Conservation (phyloP, 805 yeast species). For the Hagleromyces aurorensis region DNA sequence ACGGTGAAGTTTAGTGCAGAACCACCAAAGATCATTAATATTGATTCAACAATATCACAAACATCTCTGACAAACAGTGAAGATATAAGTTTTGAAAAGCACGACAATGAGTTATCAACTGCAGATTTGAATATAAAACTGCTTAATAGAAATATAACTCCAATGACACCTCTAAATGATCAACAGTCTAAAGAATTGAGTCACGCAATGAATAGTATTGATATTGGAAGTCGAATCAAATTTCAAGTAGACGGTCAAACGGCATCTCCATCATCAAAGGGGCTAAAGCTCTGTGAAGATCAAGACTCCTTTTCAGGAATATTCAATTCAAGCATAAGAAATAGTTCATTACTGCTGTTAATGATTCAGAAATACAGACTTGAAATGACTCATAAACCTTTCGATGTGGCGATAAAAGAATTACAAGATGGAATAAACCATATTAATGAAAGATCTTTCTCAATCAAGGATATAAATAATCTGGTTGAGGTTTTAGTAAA, state of each 20-base stretch:
- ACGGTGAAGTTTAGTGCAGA: constrained; percentile 23
- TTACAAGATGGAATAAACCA: constrained; percentile 17
- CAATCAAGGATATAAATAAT: constrained; percentile 22
- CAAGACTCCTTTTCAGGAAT: constrained; percentile 10
- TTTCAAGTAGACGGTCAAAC: too few species aligned
- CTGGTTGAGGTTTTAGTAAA: constrained; percentile 16
- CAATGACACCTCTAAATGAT: constrained; percentile 10
- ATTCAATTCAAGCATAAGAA: constrained; percentile 10
- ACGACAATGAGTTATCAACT: constrained; percentile 3
- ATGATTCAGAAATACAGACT: too few species aligned
- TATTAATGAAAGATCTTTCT: constrained; percentile 24
- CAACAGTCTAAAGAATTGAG: constrained; percentile 12
- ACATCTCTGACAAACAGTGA: constrained; percentile 4
- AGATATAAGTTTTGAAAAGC: not conserved
- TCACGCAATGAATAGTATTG: constrained; percentile 14
- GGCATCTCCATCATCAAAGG: constrained; percentile 1
- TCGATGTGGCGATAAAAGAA: constrained; percentile 8
- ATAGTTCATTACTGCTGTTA: too few species aligned
- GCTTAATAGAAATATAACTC: constrained; percentile 10
- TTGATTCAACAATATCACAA: constrained; percentile 6
- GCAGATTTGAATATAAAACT: constrained; percentile 5
- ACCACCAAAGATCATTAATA: constrained; percentile 22
- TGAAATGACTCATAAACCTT: constrained; percentile 2
- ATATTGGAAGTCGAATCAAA: constrained; percentile 5
- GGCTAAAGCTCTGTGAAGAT: constrained; percentile 2